Percentiles rank a stretch among this genome's conserved stretches.
Evolutionary conservation across 2,329 filamentous ascomycete species (phyloP).

Genomic region (Helotiales sp.): DNA sequence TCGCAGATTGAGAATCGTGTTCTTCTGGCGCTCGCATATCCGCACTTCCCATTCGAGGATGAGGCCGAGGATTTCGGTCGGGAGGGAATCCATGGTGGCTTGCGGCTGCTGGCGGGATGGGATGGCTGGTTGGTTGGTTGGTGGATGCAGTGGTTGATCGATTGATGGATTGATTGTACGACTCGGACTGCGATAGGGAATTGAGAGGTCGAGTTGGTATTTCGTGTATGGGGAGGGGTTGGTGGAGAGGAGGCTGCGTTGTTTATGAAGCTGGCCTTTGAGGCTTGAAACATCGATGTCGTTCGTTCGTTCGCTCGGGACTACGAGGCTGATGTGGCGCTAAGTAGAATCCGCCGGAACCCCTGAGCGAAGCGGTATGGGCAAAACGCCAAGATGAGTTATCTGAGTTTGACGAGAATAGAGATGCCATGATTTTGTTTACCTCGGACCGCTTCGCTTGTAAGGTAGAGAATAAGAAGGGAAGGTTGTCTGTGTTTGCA

Average conservation of each 20-base stretch:
- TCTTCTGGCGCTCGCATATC: constrained; percentile 50
- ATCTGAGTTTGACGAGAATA: background rate
- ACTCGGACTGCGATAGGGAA: background rate
- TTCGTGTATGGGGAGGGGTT: background rate
- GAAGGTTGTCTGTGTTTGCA: background rate
- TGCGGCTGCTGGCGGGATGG: too few relatives aligned
- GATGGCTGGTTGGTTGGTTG: background rate
- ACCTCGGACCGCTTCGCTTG: background rate
- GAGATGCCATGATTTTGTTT: background rate
- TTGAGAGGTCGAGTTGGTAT: background rate
- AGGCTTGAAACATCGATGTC: background rate
- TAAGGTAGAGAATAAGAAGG: background rate
- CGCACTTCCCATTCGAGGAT: constrained; percentile 52
- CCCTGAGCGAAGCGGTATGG: background rate
- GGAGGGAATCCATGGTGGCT: constrained; percentile 50
- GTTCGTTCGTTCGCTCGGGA: background rate
- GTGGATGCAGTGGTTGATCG: background rate
- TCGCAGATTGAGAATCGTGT: constrained; percentile 51
- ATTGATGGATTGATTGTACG: background rate
- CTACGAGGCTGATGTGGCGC: constrained; percentile 11
- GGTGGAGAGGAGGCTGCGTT: constrained; percentile 1
- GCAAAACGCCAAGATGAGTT: background rate
- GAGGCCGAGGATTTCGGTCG: constrained; percentile 53
- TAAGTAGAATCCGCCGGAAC: background rate
- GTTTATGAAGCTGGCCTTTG: constrained; percentile 5